Evolutionary conservation across 371 early-diverging fungal species (phyloP).

Genomic region (Rhizopus sp.): DNA sequence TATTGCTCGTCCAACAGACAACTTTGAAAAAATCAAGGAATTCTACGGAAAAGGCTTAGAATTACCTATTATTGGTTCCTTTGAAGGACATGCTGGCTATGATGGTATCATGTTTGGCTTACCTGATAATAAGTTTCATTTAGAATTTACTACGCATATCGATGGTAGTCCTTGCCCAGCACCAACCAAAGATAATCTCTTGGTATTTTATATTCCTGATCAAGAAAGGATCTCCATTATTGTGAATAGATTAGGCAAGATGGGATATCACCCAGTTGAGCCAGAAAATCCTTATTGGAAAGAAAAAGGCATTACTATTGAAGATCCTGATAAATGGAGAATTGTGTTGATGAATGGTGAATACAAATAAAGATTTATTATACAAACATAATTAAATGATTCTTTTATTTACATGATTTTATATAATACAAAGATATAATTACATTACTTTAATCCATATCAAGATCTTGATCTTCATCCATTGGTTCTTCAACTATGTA

Average conservation of each 20-base stretch:
- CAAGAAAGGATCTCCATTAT: not conserved
- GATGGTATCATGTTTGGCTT: not conserved
- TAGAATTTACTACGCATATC: not conserved
- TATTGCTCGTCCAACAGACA: not conserved
- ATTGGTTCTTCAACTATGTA: slow-evolving; percentile 46
- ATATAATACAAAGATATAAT: not conserved
- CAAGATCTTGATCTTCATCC: slow-evolving; percentile 43
- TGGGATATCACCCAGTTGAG: not conserved
- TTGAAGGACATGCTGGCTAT: not conserved
- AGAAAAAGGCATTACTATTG: not conserved
- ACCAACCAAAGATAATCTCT: not conserved
- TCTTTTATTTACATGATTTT: not conserved
- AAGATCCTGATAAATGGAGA: not conserved
- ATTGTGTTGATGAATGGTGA: not conserved
- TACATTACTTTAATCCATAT: slow-evolving; percentile 29
- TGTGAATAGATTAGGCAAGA: not conserved
- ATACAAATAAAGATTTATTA: not conserved
- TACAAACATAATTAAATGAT: not conserved
- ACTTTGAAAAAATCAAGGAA: not conserved
- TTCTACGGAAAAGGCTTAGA: not conserved
- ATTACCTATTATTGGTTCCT: not conserved
- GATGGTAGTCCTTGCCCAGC: not conserved
- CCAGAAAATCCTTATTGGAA: not conserved
- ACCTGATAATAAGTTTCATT: not conserved
- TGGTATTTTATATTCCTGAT: not conserved